Percentiles rank a stretch among this genome's conserved stretches.
phyloP scores from a whole-genome alignment of 345 rosid genomes.

The Combretum micranthum region DNA sequence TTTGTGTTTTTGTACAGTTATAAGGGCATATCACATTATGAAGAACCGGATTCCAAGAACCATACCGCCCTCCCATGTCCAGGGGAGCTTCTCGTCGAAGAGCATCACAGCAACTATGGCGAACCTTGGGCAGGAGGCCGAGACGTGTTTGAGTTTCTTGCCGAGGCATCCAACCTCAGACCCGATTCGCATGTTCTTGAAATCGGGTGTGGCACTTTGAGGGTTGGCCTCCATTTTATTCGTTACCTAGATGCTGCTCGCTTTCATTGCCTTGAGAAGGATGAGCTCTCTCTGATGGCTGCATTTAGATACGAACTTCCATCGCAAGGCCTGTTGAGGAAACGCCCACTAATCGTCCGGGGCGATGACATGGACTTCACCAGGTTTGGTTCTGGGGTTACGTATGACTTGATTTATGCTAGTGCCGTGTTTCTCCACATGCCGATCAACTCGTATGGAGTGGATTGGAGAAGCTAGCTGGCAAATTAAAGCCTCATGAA shows the following conservation, averaged over 20 bases:
- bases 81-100: conserved; percentile 84
- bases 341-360: conserved; percentile 70
- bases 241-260: conserved; percentile 54
- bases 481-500: conserved; percentile 61
- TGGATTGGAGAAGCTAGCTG: conserved; percentile 70
- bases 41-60: conserved; percentile 44
- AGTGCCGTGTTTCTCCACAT: conserved; percentile 98
- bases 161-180: conserved; percentile 40
- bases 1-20: no score
- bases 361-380: conserved; percentile 94
- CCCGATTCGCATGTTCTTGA: conserved; percentile 66
- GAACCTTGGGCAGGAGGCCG: conserved; percentile 99
- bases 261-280: conserved; percentile 88
- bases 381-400: conserved; percentile 48
- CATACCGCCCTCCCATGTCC: conserved; percentile 83
- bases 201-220: conserved; percentile 93
- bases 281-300: conserved; percentile 95
- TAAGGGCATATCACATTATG: conserved; percentile 86
- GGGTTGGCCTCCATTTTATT: conserved; percentile 92
- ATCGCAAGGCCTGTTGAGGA: conserved; percentile 77
- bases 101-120: conserved; percentile 94
- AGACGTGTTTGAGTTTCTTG: conserved; percentile 89
- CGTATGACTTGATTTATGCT: conserved; percentile 85
- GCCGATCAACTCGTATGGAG: conserved; percentile 97
- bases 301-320: conserved; percentile 94